Evolutionary conservation across 352 stramenopile genomes (phyloP).

Genomic region (Pythium sp.): DNA sequence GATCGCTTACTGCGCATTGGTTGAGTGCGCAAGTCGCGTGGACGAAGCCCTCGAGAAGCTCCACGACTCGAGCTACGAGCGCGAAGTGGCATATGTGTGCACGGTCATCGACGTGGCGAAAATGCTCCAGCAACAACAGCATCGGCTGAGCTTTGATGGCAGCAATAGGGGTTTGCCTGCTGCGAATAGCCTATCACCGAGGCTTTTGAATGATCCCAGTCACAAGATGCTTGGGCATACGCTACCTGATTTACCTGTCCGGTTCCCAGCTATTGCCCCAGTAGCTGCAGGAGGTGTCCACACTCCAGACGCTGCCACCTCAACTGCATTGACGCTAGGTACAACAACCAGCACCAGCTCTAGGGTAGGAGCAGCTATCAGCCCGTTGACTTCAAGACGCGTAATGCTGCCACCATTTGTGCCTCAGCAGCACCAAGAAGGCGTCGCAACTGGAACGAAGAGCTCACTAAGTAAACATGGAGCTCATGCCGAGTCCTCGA

Average conservation of each 20-base stretch:
- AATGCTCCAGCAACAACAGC: slow-evolving; percentile 18
- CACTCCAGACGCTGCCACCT: not conserved
- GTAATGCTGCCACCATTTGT: slow-evolving; percentile 26
- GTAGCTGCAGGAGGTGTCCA: slow-evolving; percentile 3
- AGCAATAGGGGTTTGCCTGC: not conserved
- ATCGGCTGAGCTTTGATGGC: slow-evolving; percentile 17
- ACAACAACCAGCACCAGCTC: not conserved
- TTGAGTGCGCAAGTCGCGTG: slow-evolving; percentile 49
- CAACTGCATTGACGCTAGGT: not conserved
- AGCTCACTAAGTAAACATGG: not conserved
- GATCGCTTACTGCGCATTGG: slow-evolving; percentile 55
- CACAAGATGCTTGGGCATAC: slow-evolving; percentile 8
- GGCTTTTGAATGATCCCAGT: not conserved
- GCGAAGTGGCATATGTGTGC: slow-evolving; percentile 58
- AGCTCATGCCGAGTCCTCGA: slow-evolving; percentile 8
- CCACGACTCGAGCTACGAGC: slow-evolving; percentile 47
- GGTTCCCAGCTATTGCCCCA: slow-evolving; percentile 32
- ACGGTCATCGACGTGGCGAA: slow-evolving; percentile 43
- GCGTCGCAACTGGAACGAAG: not conserved
- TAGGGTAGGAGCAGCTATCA: not conserved
- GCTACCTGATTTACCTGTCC: slow-evolving; percentile 14
- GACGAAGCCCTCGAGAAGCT: slow-evolving; percentile 51
- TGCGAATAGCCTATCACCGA: not conserved
- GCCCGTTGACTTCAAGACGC: slow-evolving; percentile 8
- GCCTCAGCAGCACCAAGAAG: slow-evolving; percentile 1